Evolutionary conservation across 805 yeast species (phyloP), one percentile per base, ranked within the genome.

Genomic region (Yamadazyma olivae): DNA sequence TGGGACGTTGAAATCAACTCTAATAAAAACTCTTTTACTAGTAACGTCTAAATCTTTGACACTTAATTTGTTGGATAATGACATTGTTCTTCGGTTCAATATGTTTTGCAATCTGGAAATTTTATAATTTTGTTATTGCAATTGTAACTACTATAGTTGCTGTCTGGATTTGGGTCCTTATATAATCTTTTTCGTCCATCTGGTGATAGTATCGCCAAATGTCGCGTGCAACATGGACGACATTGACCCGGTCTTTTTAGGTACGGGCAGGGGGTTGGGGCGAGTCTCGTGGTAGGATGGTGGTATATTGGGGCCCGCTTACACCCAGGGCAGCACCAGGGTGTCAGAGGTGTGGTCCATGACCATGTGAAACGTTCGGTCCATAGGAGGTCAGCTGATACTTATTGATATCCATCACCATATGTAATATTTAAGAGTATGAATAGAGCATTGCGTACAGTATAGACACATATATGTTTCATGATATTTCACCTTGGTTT

Each of bases 1-100:
- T 64, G 95, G 95, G 49, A 85, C 95, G 72, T 85, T 85, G 79
- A 85, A 85, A 68, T 91, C 97, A 46, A 95, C 99, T 74, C 99
- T 86, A 78, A 93, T 91, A 74, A 93, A 90, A 67, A 93, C 99
- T 65, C 97, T 81, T 79, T 93, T 90, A 67, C 78, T 90, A 56
- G 82, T 64, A 65, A 88, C 81, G 64, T 80, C 79, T 53, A 93
- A 73, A 70, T 93, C 99, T 61, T 83, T 79, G 67, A 93, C 96
- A 41, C 96, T 83, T 56, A 93, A 78, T 73, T 93, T 93, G 70
- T 77, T 85, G 40, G 96, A 80, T 64, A 93, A 79, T 53, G 99
- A 95, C 99, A 93, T 93, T 33, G 7, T 20, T 10, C 7, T 7
- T 20, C 10, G 23, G 7, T 20, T 20, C 23, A 20, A 20, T 20